Evolutionary conservation across 345 rosid species (phyloP).

Genomic region (Dipteronia dyeriana): DNA sequence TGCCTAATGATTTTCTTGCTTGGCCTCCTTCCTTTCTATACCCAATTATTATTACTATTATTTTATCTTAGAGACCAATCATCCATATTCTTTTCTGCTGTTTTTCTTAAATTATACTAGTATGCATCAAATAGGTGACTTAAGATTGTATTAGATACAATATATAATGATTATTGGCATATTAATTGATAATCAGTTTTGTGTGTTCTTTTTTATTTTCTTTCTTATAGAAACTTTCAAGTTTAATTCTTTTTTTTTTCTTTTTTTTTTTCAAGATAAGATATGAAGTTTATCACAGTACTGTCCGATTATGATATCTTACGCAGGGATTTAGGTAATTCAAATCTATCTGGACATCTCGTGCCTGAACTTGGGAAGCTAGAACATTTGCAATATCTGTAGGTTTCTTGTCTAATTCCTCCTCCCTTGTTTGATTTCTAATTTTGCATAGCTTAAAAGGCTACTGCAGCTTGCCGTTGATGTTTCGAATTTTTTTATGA

Average conservation of each 20-base stretch:
- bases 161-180: not conserved
- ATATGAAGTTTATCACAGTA: not conserved
- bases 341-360: constrained; percentile 85
- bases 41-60: too few species aligned
- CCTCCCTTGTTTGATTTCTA: constrained; percentile 1
- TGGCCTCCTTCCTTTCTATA: too few species aligned
- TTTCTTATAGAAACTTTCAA: not conserved
- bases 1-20: too few species aligned
- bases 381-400: constrained; percentile 91
- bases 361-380: constrained; percentile 88
- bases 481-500: not conserved
- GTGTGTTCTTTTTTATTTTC: not conserved
- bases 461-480: not conserved
- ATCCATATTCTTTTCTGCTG: too few species aligned
- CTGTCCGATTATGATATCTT: not conserved
- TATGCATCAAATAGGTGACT: not conserved
- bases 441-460: not conserved
- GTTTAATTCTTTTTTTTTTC: not conserved
- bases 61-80: too few species aligned
- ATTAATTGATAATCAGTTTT: not conserved
- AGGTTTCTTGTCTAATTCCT: constrained; percentile 30
- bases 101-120: too few species aligned
- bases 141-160: not conserved
- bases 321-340: constrained; percentile 92
- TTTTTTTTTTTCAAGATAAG: not conserved